These are phyloP conservation scores for Scedosporium apiospermum DNA, from an alignment of 2,329 filamentous ascomycete species.

Conservation along the genomic window DNA sequence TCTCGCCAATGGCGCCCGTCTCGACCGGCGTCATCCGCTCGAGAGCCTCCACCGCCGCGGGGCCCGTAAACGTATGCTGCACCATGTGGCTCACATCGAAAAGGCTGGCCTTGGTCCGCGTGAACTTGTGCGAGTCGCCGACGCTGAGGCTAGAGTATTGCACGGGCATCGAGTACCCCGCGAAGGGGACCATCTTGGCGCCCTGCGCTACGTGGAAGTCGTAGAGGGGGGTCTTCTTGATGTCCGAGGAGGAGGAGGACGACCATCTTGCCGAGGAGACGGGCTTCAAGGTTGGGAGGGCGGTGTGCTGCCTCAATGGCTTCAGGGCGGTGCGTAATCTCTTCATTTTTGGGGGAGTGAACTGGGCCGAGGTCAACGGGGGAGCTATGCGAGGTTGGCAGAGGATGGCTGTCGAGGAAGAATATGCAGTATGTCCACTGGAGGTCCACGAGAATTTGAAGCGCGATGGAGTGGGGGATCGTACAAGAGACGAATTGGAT, in stretches of 20 bases:
- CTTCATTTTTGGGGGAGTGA: too few species aligned
- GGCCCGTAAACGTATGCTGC: slow-evolving; percentile 76
- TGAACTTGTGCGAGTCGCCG: slow-evolving; percentile 81
- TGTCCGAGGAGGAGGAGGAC: slow-evolving; percentile 18
- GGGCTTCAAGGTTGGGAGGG: neutral
- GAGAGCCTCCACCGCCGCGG: slow-evolving; percentile 71
- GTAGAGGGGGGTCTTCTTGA: slow-evolving; percentile 64
- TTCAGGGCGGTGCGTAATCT: neutral
- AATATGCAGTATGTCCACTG: too few species aligned
- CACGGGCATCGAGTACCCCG: slow-evolving; percentile 85
- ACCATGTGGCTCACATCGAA: slow-evolving; percentile 98
- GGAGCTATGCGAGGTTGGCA: too few species aligned
- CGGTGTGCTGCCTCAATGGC: slow-evolving; percentile 17
- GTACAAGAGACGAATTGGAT: too few species aligned
- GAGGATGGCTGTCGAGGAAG: too few species aligned
- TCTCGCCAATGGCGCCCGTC: slow-evolving; percentile 50
- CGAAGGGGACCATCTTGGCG: slow-evolving; percentile 95
- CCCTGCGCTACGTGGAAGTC: slow-evolving; percentile 68
- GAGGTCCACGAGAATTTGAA: too few species aligned
- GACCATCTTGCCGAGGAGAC: neutral
- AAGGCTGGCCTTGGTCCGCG: slow-evolving; percentile 74
- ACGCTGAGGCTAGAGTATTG: slow-evolving; percentile 74
- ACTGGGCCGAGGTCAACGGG: too few species aligned
- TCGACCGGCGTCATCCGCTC: slow-evolving; percentile 75
- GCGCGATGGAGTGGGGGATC: too few species aligned